Evolutionary conservation across 2,329 filamentous ascomycete genomes (phyloP).

Genomic region (Sordariomycetes sp.): DNA sequence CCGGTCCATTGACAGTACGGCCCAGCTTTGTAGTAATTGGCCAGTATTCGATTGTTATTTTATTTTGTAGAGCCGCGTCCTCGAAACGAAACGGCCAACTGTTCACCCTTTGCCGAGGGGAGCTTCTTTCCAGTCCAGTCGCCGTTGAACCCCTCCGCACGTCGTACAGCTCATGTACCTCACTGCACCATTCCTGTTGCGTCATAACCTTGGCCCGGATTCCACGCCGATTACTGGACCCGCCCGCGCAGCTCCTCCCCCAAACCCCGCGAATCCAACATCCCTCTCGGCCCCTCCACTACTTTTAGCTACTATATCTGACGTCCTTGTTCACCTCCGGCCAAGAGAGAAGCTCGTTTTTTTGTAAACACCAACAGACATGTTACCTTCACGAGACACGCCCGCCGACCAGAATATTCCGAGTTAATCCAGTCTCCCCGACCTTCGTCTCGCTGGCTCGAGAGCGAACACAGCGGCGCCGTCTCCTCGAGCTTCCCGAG

Average conservation of each 20-base stretch:
- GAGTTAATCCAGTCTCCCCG: background rate
- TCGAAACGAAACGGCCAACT: no score
- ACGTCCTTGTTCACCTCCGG: background rate
- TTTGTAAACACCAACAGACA: background rate
- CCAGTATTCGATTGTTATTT: no score
- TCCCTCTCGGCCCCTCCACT: background rate
- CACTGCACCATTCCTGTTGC: background rate
- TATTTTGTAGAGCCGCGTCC: no score
- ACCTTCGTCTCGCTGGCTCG: background rate
- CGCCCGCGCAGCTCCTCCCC: background rate
- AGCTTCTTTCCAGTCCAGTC: no score
- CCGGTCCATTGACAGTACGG: background rate
- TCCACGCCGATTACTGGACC: conserved; percentile 1
- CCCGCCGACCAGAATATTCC: background rate
- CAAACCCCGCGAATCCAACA: background rate
- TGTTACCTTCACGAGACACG: background rate
- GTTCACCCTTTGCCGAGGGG: no score
- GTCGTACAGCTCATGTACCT: background rate
- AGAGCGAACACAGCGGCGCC: background rate
- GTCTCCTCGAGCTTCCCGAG: background rate
- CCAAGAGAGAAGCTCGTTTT: background rate
- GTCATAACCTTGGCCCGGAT: conserved; percentile 3
- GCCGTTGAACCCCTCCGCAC: background rate
- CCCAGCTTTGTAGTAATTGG: no score
- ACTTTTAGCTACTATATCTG: background rate